phyloP scores from a whole-genome alignment of 108 stramenopile genomes.

The Nitzschia sp. region DNA sequence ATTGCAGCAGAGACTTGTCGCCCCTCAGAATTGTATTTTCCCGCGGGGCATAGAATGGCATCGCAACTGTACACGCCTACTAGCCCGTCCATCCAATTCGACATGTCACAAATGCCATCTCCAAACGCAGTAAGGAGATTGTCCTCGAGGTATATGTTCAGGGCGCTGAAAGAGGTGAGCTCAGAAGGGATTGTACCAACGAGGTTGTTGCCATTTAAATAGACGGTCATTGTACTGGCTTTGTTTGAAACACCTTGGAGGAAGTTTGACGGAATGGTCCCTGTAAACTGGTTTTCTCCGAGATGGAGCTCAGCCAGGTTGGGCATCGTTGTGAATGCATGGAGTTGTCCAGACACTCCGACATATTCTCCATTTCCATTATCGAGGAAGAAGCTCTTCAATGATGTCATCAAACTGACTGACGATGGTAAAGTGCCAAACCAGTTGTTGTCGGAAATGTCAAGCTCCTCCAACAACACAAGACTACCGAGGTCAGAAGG shows the following conservation, averaged over 20 bases:
- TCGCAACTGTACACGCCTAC: conserved; percentile 59
- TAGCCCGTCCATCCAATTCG: conserved; percentile 62
- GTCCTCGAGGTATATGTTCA: conserved; percentile 71
- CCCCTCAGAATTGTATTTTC: conserved; percentile 55
- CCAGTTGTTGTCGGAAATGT: conserved; percentile 46
- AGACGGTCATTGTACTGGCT: conserved; percentile 43
- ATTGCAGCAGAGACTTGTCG: conserved; percentile 48
- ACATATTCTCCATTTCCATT: conserved; percentile 31
- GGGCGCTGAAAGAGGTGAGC: conserved; percentile 37
- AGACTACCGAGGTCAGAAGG: conserved; percentile 60
- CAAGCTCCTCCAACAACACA: conserved; percentile 39
- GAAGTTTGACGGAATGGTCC: conserved; percentile 27
- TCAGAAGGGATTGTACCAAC: conserved; percentile 42
- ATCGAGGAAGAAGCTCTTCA: conserved; percentile 31
- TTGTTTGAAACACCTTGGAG: conserved; percentile 43
- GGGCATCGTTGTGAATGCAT: conserved; percentile 42
- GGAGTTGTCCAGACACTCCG: conserved; percentile 64
- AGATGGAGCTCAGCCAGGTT: conserved; percentile 41
- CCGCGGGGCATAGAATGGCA: conserved; percentile 72
- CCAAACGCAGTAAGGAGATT: conserved; percentile 63
- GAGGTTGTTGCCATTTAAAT: conserved; percentile 39
- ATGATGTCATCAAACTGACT: conserved; percentile 25
- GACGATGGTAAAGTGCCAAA: conserved; percentile 36
- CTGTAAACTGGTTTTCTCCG: conserved; percentile 35
- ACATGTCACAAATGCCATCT: conserved; percentile 53